Conservation (phyloP, 2,329 filamentous ascomycete species). For the Teratosphaeria epicoccoides region DNA sequence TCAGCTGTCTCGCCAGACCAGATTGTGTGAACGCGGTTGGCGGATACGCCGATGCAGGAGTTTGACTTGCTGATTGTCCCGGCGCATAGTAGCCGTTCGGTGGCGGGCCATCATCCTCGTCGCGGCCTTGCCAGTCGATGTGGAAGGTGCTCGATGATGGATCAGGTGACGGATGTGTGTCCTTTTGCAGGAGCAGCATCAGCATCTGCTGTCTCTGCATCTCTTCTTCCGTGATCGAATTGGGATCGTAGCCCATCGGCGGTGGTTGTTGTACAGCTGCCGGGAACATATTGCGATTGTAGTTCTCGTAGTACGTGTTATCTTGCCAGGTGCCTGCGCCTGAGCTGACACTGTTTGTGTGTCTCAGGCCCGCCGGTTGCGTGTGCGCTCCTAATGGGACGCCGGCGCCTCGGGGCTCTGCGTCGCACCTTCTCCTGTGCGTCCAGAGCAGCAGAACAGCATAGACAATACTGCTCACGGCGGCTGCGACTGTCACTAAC, state of each 20-base stretch:
- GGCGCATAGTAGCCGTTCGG: slow-evolving; percentile 20
- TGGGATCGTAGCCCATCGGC: slow-evolving; percentile 19
- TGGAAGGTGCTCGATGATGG: slow-evolving; percentile 32
- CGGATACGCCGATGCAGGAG: slow-evolving; percentile 7
- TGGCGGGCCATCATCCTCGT: slow-evolving; percentile 18
- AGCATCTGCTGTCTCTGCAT: slow-evolving; percentile 41
- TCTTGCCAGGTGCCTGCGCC: slow-evolving; percentile 22
- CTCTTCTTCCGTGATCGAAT: slow-evolving; percentile 37
- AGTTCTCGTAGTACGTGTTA: slow-evolving; percentile 34
- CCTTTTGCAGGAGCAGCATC: slow-evolving; percentile 31
- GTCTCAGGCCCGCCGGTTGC: background rate
- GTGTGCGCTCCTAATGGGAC: background rate
- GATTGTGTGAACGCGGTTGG: slow-evolving; percentile 9
- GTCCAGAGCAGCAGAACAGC: slow-evolving; percentile 32
- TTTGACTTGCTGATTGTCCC: background rate
- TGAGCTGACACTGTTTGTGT: slow-evolving; percentile 5
- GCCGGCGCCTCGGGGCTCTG: slow-evolving; percentile 10
- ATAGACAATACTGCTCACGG: slow-evolving; percentile 32
- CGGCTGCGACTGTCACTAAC: slow-evolving; percentile 31
- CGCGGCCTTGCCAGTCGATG: slow-evolving; percentile 28
- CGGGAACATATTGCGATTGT: slow-evolving; percentile 38
- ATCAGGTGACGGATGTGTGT: slow-evolving; percentile 21
- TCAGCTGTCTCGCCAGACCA: slow-evolving; percentile 11
- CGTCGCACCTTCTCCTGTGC: slow-evolving; percentile 30
- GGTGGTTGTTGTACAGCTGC: slow-evolving; percentile 14